Evolutionary conservation across 2,329 filamentous ascomycete genomes (phyloP), one percentile per base, ranked within the genome.

Genomic region (Dactylonectria estremocensis): DNA sequence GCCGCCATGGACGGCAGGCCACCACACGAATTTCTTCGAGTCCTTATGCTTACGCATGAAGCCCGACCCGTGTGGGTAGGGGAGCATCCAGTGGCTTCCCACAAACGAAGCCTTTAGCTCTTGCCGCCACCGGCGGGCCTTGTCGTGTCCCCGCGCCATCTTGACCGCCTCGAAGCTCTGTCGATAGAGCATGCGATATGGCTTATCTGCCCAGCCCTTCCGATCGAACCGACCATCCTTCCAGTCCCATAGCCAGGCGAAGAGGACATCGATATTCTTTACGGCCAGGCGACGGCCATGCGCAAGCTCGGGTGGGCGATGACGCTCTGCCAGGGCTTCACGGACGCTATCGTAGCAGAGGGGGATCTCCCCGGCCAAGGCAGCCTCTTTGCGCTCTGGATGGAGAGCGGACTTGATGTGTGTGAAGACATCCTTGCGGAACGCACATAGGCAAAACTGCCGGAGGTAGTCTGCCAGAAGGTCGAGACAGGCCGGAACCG

Each of bases 401-500:
- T 18, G 16, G 5, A 45, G 40, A 45, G 16, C 58, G n/a, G 58
- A 61, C 22, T 43, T 61, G n/a, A 31, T 28, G 22, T 61, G 35
- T 14, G 43, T 53, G 58, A 61, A 61, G 18, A 61, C 49, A 13
- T 53, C 48, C 20, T 61, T 61, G 7, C 58, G 58, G n/a, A 61
- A 61, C 8, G 57, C 57, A 45, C 46, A 61, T 4, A 61, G 10
- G 31, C 57, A 52, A 5, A 53, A 33, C 22, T 61, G 20, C 20
- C 37, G 48, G 53, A 54, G 58, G 48, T 61, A 61, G 9, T 31
- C 45, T n/a, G 52, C 58, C 5, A 61, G 3, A 35, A 53, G 33
- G 14, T 53, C 33, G 16, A 61, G 58, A 11, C 58, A 61, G 1
- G 13, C 31, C 11, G 58, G 48, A 61, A 61, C 20, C 0, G 58